Base-by-base conservation (phyloP, 1,284 basidiomycete genomes). In the Ceratobasidium sp. region DNA sequence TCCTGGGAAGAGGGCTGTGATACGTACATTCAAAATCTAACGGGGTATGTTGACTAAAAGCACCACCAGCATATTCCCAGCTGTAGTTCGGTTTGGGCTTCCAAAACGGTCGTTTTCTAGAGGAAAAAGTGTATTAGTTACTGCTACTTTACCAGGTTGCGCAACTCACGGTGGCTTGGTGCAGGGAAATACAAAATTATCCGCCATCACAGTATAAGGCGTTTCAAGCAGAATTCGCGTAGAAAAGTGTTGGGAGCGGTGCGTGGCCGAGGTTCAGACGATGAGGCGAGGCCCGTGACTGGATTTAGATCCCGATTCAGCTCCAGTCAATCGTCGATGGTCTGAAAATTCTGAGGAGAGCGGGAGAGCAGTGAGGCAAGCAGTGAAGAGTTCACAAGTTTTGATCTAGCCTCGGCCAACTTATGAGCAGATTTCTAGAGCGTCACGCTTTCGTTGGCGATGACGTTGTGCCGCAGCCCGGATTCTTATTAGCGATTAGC, bases 401-500 rank as follows among this genome's bases (percentile, higher is more conserved):
- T 26, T 30, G 32, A 50, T 36, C 30, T 18, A 53, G 32, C 32
- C 36, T 43, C 10, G 23, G 30, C 10, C 18, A 26, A 53, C 32
- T 67, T 55, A 43, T 45, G 32, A 23, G 57, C 30, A 67, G 23
- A 41, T 43, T 53, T 21, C 41, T 53, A 4, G 32, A 43, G 48
- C 64, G 64, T 67, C 64, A 67, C 64, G 10, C 26, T 64, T 48
- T 64, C 23, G 61, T 64, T 64, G 46, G 26, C 30, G 32, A 67
- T 67, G 64, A 67, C 64, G 64, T 67, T 67, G 50, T 16, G 28
- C 61, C 64, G 64, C 64, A 67, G 64, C 36, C 36, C 36, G 18
- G 34, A 39, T 39, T 55, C 50, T 67, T 36, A 50, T 50, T 50
- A 53, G 46, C 52, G 50, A 67, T 67, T 53, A 32, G 34, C 64